Evolutionary conservation across 176 grass and related monocot genomes (phyloP).

Genomic region (Typha latifolia): DNA sequence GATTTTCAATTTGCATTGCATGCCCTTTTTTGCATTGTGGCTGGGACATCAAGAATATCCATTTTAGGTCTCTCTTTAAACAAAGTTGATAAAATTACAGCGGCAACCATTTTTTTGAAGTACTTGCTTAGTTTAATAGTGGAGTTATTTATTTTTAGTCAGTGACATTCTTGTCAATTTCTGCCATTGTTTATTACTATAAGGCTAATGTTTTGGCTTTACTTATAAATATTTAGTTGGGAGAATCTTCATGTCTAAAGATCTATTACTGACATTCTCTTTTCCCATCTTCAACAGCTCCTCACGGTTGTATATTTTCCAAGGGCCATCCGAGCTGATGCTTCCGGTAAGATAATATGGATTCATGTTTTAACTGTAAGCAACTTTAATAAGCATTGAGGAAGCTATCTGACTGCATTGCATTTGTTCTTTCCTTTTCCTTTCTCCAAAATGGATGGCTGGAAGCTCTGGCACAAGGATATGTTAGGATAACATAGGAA

Average conservation of each 20-base stretch:
- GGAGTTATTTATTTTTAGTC: neutral
- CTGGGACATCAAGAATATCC: too few relatives aligned
- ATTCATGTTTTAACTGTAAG: neutral
- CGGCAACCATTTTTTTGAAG: neutral
- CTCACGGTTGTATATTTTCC: constrained; percentile 77
- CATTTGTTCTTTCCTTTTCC: too few relatives aligned
- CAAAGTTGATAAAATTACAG: too few relatives aligned
- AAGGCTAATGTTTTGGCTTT: neutral
- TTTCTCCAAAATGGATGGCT: too few relatives aligned
- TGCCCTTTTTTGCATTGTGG: too few relatives aligned
- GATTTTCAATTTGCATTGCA: too few relatives aligned
- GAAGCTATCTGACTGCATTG: too few relatives aligned
- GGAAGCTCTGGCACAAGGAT: too few relatives aligned
- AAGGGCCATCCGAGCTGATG: constrained; percentile 92
- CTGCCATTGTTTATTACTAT: neutral
- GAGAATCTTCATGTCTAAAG: constrained; percentile 5
- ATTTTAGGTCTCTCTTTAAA: too few relatives aligned
- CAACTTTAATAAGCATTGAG: too few relatives aligned
- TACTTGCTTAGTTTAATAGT: neutral
- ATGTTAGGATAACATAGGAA: too few relatives aligned
- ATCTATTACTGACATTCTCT: constrained; percentile 11
- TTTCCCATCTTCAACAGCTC: constrained; percentile 39
- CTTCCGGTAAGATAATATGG: constrained; percentile 66
- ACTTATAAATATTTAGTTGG: constrained; percentile 4
- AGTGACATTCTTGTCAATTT: neutral